These are phyloP conservation scores for Myxozyma sirexii DNA, from an alignment of 805 yeast genomes.

Conservation along the genomic window DNA sequence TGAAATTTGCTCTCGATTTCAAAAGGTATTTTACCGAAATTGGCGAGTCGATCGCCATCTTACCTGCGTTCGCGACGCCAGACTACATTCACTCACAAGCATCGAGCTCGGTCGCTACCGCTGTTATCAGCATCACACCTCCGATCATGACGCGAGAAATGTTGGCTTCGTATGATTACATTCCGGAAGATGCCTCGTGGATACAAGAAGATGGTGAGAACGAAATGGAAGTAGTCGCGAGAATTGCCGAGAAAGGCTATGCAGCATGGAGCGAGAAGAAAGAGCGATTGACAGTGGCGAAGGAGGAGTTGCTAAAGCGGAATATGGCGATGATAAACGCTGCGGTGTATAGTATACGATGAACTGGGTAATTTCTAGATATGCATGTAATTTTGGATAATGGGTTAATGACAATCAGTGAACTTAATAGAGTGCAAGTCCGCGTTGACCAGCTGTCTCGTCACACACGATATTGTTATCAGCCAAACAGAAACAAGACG, in stretches of 20 bases:
- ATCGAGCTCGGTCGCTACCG: constrained; percentile 27
- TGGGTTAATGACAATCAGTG: too few species aligned
- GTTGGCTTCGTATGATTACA: constrained; percentile 16
- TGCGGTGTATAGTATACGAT: background rate
- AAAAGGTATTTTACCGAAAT: constrained; percentile 17
- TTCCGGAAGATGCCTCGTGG: constrained; percentile 23
- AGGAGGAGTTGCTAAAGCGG: background rate
- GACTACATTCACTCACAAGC: constrained; percentile 19
- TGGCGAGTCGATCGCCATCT: constrained; percentile 15
- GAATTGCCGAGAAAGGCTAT: constrained; percentile 24
- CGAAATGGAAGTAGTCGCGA: constrained; percentile 34
- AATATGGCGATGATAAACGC: background rate
- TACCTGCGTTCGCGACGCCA: constrained; percentile 22
- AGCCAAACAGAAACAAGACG: too few species aligned
- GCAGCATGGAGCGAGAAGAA: constrained; percentile 19
- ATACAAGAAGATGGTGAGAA: constrained; percentile 18
- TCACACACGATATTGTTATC: too few species aligned
- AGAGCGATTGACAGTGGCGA: background rate
- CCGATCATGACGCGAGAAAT: constrained; percentile 13
- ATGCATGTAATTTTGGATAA: too few species aligned
- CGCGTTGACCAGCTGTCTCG: too few species aligned
- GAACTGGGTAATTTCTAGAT: too few species aligned
- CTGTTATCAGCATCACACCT: constrained; percentile 25
- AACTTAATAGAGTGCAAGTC: too few species aligned
- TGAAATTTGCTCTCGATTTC: constrained; percentile 4